Conservation (phyloP, 2,329 filamentous ascomycete species). For the Lasiodiplodia citricola region DNA sequence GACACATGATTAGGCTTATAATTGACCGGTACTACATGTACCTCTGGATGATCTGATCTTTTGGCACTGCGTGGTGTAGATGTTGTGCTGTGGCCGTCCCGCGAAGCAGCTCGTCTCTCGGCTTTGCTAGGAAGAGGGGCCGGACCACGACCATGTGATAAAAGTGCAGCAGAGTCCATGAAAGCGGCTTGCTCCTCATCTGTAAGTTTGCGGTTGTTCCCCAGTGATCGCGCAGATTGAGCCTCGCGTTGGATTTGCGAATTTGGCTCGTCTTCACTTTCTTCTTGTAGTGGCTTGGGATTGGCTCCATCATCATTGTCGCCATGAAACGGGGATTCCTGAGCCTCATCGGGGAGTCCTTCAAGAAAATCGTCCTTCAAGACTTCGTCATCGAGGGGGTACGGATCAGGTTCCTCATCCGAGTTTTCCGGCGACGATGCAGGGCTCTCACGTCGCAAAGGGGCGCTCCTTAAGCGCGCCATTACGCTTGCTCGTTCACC, state of each 20-base stretch:
- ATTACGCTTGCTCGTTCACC: not conserved
- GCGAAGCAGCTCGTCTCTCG: not conserved
- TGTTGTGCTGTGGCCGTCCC: not conserved
- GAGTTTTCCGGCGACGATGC: not conserved
- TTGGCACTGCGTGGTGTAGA: not conserved
- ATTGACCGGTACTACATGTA: not conserved
- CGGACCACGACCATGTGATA: not conserved
- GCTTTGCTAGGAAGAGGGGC: not conserved
- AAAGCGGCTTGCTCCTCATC: not conserved
- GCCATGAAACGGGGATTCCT: not conserved
- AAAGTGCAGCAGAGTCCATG: not conserved
- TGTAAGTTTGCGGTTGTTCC: not conserved
- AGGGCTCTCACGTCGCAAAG: not conserved
- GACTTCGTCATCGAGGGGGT: not conserved
- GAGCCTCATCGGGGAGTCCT: not conserved
- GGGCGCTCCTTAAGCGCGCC: not conserved
- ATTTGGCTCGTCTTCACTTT: not conserved
- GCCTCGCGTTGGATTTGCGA: slow-evolving; percentile 6
- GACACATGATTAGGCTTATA: not conserved
- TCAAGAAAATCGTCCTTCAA: slow-evolving; percentile 11
- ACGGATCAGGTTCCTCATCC: not conserved
- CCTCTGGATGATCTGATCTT: not conserved
- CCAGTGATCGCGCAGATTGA: not conserved
- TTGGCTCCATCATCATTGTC: not conserved
- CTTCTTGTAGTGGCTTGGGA: not conserved